These are phyloP conservation scores for Russula dissimulans DNA, from an alignment of 768 basidiomycete species.

Conservation along the genomic window DNA sequence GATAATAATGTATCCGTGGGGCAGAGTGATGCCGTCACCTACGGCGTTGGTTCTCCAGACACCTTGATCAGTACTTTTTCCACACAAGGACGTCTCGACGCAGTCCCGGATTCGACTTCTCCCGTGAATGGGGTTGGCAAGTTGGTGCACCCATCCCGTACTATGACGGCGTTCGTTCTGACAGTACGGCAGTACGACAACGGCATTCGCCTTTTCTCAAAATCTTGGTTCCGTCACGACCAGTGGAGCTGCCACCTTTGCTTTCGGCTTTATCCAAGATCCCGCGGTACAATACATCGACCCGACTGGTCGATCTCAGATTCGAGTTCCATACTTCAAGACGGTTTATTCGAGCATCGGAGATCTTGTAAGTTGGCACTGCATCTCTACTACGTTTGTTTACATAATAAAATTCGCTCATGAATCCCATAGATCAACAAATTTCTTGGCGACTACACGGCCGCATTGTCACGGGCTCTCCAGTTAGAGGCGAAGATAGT, in stretches of 20 bases:
- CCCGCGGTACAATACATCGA: conserved; percentile 3
- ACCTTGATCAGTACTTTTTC: conserved; percentile 1
- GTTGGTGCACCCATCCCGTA: background rate
- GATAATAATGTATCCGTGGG: background rate
- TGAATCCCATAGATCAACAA: background rate
- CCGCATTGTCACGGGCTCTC: conserved; percentile 1
- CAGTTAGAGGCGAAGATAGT: conserved; percentile 2
- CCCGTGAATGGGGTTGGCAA: background rate
- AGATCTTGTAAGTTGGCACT: background rate
- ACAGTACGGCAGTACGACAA: background rate
- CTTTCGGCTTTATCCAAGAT: conserved; percentile 11
- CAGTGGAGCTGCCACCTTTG: background rate
- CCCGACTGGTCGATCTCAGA: background rate
- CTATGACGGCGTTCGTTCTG: background rate
- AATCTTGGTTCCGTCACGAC: background rate
- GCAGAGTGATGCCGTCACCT: background rate
- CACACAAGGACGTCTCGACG: background rate
- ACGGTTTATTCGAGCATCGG: background rate
- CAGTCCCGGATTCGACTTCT: background rate
- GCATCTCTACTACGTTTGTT: background rate
- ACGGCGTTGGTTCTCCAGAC: background rate
- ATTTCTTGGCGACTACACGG: conserved; percentile 6
- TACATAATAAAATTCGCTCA: background rate
- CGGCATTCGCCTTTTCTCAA: conserved; percentile 4
- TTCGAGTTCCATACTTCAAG: conserved; percentile 2